Evolutionary conservation across 2,329 filamentous ascomycete genomes (phyloP), one percentile per base, ranked within the genome.

Genomic region (Didymella keratinophila): DNA sequence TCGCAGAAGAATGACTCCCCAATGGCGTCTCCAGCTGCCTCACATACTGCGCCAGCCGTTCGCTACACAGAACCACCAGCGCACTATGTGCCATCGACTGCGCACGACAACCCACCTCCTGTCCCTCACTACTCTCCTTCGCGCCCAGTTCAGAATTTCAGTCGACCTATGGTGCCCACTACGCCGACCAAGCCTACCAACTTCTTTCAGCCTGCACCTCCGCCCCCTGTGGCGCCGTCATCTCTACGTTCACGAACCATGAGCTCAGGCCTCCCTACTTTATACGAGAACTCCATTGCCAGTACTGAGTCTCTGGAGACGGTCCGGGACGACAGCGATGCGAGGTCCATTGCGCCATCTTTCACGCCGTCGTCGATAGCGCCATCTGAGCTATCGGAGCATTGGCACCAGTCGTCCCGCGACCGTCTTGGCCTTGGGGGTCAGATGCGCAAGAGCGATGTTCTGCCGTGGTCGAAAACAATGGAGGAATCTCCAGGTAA

Each of bases 381-480:
- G 8, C 73, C 71, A 11, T 77, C 75, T 14, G 73, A 68, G 21
- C 68, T 77, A 48, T 76, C 74, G 21, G 68, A 68, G 23, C 74
- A 73, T 58, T 77, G 73, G 73, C 71, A 71, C 49, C 69, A 69
- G 37, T 72, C 71, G 52, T 66, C 75, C 23, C 71, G 70, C 23
- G 76, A 78, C 60, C 72, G 75, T 12, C 70, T 78, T 8, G 75
- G 75, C 25, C 65, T 78, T 1, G 75, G 76, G 28, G 69, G 74
- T 23, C 67, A 68, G 16, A 64, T 77, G 52, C 71, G 69, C 21
- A 75, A 72, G 64, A 70, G 65, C 27, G 73, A 72, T 43, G 61
- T 62, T 16, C 49, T 71, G 56, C 75, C 75, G 6, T 78, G 75
- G 37, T 21, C 18, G 73, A 74, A 73, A 52, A 53, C 28, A 25